Percentiles rank a stretch among this genome's conserved stretches.
phyloP scores from a whole-genome alignment of 441 rosid species.

The Pelargonium australe region DNA sequence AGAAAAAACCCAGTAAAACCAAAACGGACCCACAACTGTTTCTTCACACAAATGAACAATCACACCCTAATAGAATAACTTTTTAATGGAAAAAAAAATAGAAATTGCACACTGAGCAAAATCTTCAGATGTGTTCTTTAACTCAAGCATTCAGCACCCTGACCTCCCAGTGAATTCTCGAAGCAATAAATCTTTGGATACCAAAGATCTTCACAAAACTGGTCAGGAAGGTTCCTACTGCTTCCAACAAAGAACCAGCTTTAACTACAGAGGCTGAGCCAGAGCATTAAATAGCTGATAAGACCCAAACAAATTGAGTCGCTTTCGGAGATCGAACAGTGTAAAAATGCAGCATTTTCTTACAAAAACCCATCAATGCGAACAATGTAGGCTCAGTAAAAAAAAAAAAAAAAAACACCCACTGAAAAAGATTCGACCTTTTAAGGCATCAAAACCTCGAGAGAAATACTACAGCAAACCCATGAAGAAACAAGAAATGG shows the following conservation, averaged over 20 bases:
- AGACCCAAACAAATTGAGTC: conserved; percentile 30
- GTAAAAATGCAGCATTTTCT: conserved; percentile 33
- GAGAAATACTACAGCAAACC: background rate
- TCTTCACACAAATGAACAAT: conserved; percentile 11
- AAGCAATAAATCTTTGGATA: conserved; percentile 17
- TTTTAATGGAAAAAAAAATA: conserved; percentile 3
- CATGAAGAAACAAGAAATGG: too few relatives aligned
- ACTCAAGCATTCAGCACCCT: background rate
- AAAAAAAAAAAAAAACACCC: conserved; percentile 18
- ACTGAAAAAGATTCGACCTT: conserved; percentile 26
- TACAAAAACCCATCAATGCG: conserved; percentile 38
- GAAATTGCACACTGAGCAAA: conserved; percentile 9
- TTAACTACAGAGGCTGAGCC: conserved; percentile 26
- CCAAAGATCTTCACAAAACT: conserved; percentile 11
- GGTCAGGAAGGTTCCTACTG: conserved; percentile 20
- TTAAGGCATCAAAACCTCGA: conserved; percentile 23
- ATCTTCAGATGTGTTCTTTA: conserved; percentile 5
- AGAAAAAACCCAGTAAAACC: background rate
- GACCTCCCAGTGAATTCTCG: conserved; percentile 24
- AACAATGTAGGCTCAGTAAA: conserved; percentile 37
- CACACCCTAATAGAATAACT: background rate
- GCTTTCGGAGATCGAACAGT: conserved; percentile 32
- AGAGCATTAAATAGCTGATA: conserved; percentile 32
- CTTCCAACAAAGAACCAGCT: conserved; percentile 27
- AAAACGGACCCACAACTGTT: conserved; percentile 8